Percentiles rank a stretch among this genome's conserved stretches.
These are phyloP conservation scores for Fusarium decemcellulare DNA, from an alignment of 2,329 filamentous ascomycete species.

Conservation along the genomic window DNA sequence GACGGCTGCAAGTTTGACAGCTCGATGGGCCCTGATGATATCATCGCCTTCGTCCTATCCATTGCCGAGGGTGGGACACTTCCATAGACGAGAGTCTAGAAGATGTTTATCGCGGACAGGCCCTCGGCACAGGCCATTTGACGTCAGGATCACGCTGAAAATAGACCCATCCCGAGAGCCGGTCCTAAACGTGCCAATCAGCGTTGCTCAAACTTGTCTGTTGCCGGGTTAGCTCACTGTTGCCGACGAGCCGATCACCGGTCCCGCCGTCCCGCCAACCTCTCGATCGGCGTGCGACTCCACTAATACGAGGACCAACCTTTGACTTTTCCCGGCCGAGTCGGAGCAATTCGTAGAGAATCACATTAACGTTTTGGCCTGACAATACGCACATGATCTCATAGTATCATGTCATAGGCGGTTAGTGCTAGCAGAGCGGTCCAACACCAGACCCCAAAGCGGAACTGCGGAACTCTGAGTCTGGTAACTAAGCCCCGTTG, in stretches of 20 bases:
- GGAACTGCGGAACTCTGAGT: not conserved
- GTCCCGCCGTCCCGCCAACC: constrained; percentile 7
- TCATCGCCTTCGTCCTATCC: not conserved
- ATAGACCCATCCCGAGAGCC: not conserved
- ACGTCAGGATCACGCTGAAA: constrained; percentile 17
- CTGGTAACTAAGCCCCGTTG: too few relatives aligned
- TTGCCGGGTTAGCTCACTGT: constrained; percentile 3
- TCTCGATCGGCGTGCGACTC: constrained; percentile 4
- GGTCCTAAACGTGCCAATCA: not conserved
- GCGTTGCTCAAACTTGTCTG: not conserved
- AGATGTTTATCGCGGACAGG: not conserved
- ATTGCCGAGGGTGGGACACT: not conserved
- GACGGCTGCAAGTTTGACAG: constrained; percentile 8
- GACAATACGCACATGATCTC: not conserved
- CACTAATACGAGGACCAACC: constrained; percentile 5
- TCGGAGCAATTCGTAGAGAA: too few relatives aligned
- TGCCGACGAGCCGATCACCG: constrained; percentile 13
- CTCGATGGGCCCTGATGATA: not conserved
- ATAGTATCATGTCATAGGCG: not conserved
- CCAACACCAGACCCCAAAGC: not conserved
- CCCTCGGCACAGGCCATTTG: constrained; percentile 6
- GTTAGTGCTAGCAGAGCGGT: not conserved
- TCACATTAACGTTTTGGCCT: not conserved
- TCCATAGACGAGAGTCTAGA: not conserved
- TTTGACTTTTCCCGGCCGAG: not conserved